Evolutionary conservation across 2,329 filamentous ascomycete genomes (phyloP).

Genomic region (Chaetothyriales sp.): DNA sequence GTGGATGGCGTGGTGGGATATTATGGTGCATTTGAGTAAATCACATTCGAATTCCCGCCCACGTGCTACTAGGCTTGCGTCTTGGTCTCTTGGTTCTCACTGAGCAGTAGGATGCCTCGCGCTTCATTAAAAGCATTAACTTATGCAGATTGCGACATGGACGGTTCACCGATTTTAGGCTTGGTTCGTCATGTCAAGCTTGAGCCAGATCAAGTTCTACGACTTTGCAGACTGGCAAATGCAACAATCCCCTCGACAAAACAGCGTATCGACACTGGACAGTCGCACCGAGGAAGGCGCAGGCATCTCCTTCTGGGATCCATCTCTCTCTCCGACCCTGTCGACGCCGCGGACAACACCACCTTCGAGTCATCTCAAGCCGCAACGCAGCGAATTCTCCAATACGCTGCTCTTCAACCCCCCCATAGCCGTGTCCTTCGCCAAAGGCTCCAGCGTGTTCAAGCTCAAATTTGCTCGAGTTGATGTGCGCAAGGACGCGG

Average conservation of each 20-base stretch:
- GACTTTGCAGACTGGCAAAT: conserved; percentile 22
- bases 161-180: neutral
- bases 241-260: conserved; percentile 15
- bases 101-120: neutral
- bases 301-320: conserved; percentile 8
- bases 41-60: neutral
- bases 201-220: conserved; percentile 17
- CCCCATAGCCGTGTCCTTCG: conserved; percentile 22
- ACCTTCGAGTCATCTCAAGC: conserved; percentile 21
- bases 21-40: neutral
- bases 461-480: conserved; percentile 26
- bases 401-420: conserved; percentile 21
- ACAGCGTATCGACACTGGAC: conserved; percentile 19
- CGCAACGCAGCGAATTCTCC: conserved; percentile 12
- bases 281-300: conserved; percentile 9
- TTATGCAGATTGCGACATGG: neutral
- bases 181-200: conserved; percentile 4
- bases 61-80: neutral
- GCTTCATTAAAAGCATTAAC: neutral
- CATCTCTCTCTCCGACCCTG: conserved; percentile 13
- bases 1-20: neutral
- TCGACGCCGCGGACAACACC: conserved; percentile 18
- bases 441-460: conserved; percentile 25
- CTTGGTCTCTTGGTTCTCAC: neutral
- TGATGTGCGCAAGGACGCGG: conserved; percentile 26